A percentile compares a stretch with the other conserved stretches of the same genome.
Conservation (phyloP, 345 rosid genomes). For the Linum tenue region DNA sequence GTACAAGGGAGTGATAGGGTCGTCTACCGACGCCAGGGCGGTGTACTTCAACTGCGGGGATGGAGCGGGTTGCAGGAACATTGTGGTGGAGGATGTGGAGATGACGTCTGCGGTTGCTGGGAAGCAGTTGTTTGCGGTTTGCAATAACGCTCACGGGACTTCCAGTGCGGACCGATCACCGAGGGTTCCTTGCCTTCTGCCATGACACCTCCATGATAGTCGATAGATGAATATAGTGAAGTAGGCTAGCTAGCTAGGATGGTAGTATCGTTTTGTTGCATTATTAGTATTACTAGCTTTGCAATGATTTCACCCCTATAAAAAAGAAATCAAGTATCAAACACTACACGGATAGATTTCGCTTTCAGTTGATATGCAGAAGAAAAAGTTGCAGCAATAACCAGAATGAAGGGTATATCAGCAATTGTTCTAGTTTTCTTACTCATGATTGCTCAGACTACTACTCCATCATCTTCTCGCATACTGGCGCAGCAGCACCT, state of each 20-base stretch:
- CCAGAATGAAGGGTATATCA: no score
- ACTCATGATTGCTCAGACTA: no score
- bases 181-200: constrained; percentile 1
- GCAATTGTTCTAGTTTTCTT: no score
- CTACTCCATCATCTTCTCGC: no score
- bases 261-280: neutral
- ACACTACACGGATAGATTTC: no score
- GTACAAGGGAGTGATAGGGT: neutral
- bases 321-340: no score
- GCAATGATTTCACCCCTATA: no score
- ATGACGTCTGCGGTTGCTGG: neutral
- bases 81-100: neutral
- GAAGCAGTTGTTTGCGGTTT: neutral
- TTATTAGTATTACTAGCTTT: neutral
- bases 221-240: neutral
- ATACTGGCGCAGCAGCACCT: no score
- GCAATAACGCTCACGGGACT: neutral
- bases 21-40: neutral
- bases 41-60: neutral
- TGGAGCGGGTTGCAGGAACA: neutral
- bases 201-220: constrained; percentile 13
- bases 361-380: no score
- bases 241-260: neutral
- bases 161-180: neutral
- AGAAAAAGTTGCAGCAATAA: no score